phyloP scores from a whole-genome alignment of 306 rosid species.

The Quercus alba region DNA sequence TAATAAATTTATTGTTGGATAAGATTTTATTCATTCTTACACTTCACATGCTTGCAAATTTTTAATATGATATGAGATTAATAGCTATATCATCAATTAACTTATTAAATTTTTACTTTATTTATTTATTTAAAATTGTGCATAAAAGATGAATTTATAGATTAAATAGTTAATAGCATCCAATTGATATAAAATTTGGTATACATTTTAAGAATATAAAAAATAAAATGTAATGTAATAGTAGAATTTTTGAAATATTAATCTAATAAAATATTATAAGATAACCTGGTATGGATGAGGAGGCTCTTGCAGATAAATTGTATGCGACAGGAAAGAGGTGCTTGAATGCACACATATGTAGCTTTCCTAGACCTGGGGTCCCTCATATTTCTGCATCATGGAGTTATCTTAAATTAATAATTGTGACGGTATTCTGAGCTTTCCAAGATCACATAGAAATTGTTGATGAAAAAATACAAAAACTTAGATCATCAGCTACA shows the following conservation, averaged over 20 bases:
- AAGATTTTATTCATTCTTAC: too few relatives aligned
- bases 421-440: background rate
- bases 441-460: background rate
- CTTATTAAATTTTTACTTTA: too few relatives aligned
- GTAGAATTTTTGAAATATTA: background rate
- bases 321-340: slow-evolving; percentile 42
- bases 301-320: slow-evolving; percentile 48
- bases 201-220: too few relatives aligned
- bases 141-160: too few relatives aligned
- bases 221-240: background rate
- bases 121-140: too few relatives aligned
- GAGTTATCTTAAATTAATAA: background rate
- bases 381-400: slow-evolving; percentile 36
- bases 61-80: too few relatives aligned
- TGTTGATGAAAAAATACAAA: background rate
- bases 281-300: slow-evolving; percentile 43
- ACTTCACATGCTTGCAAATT: too few relatives aligned
- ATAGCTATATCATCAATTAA: too few relatives aligned
- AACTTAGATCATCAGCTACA: background rate
- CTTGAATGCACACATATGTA: slow-evolving; percentile 33
- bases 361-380: slow-evolving; percentile 49
- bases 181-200: too few relatives aligned
- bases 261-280: background rate
- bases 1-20: too few relatives aligned
- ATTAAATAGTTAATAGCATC: too few relatives aligned